phyloP scores from a whole-genome alignment of 176 grass and related monocot species.

The Themeda triandra region DNA sequence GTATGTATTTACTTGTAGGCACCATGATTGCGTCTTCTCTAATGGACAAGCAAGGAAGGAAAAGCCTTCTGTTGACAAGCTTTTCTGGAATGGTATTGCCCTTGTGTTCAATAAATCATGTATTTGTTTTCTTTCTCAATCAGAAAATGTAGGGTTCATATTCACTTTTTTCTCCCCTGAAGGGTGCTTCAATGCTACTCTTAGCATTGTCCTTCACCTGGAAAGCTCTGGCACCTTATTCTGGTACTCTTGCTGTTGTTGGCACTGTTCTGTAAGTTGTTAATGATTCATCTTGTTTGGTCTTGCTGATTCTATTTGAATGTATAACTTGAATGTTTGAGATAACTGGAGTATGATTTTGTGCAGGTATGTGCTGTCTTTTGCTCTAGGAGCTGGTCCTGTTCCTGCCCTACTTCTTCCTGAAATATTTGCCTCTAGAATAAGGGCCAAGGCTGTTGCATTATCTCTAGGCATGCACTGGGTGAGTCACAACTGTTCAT shows the following conservation, averaged over 20 bases:
- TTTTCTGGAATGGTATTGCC: constrained; percentile 91
- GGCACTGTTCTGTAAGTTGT: constrained; percentile 91
- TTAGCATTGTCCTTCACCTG: constrained; percentile 87
- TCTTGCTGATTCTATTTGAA: background rate
- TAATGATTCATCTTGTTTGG: constrained; percentile 4
- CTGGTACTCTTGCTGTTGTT: constrained; percentile 80
- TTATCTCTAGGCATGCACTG: constrained; percentile 99
- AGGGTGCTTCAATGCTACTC: constrained; percentile 92
- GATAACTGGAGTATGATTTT: constrained; percentile 31
- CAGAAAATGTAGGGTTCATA: constrained; percentile 8
- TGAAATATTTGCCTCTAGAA: constrained; percentile 98
- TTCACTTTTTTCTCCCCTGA: constrained; percentile 16
- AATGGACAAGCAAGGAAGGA: constrained; percentile 97
- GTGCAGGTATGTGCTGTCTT: constrained; percentile 88
- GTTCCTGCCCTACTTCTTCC: constrained; percentile 97
- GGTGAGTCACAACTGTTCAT: constrained; percentile 51
- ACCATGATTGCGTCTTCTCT: constrained; percentile 93
- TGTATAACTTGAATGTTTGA: background rate
- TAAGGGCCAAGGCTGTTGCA: constrained; percentile 97
- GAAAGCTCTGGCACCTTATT: constrained; percentile 88
- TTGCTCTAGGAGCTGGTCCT: constrained; percentile 95
- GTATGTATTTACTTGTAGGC: constrained; percentile 44
- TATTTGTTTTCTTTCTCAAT: constrained; percentile 1
- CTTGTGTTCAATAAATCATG: constrained; percentile 3
- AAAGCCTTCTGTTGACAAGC: constrained; percentile 94